Percentiles rank a stretch among this genome's conserved stretches.
Evolutionary conservation across 2,329 filamentous ascomycete species (phyloP).

Genomic region (Eurotiales sp.): DNA sequence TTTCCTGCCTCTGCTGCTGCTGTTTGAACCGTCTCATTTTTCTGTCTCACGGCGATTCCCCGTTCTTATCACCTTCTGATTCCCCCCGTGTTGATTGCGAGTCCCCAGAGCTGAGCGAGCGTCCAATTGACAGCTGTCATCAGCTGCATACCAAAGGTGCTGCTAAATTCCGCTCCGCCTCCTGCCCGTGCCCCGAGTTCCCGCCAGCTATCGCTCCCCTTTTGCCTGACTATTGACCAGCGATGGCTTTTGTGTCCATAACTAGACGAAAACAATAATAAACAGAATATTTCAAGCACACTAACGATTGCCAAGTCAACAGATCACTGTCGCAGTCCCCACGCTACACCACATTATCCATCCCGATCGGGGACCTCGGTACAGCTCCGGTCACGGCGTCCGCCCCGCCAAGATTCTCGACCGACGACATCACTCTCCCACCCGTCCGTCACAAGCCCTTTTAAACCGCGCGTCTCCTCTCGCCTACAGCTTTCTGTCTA

Average conservation of each 20-base stretch:
- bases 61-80: too few relatives aligned
- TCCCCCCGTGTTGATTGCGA: too few relatives aligned
- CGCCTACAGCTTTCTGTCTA: not conserved
- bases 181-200: not conserved
- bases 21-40: too few relatives aligned
- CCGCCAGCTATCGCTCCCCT: not conserved
- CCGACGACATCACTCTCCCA: not conserved
- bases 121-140: constrained; percentile 3
- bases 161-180: not conserved
- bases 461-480: not conserved
- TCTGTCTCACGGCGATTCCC: too few relatives aligned
- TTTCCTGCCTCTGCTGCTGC: too few relatives aligned
- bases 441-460: not conserved
- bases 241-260: too few relatives aligned
- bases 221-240: not conserved
- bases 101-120: too few relatives aligned
- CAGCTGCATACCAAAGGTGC: not conserved
- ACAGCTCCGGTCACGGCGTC: constrained; percentile 15
- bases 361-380: constrained; percentile 2
- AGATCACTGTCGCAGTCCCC: constrained; percentile 5
- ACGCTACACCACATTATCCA: constrained; percentile 3
- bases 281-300: not conserved
- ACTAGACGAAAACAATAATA: too few relatives aligned
- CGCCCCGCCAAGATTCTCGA: constrained; percentile 15
- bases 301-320: constrained; percentile 8